A percentile compares a stretch with the other conserved stretches of the same genome.
Conservation (phyloP, 805 yeast species). For the Vanderwaltozyma yarrowii region DNA sequence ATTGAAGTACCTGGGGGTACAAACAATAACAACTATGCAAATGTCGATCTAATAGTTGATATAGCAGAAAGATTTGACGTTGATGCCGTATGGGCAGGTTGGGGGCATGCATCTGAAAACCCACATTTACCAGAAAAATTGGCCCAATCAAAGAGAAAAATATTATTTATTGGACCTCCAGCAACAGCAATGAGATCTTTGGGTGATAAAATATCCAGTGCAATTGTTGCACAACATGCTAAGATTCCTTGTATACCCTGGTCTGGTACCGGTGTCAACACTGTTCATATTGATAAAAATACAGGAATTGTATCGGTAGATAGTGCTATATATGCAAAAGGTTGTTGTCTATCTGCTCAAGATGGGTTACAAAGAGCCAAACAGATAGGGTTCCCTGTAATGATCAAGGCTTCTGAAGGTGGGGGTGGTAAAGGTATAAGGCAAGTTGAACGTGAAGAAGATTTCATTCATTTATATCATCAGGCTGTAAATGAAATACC, state of each 20-base stretch:
- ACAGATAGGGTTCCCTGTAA: conserved; percentile 91
- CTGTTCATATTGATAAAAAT: conserved; percentile 56
- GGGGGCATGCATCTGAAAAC: conserved; percentile 99
- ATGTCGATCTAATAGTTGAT: conserved; percentile 93
- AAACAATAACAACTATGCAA: conserved; percentile 95
- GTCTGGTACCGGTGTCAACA: conserved; percentile 96
- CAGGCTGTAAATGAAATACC: conserved; percentile 98
- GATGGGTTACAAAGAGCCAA: conserved; percentile 84
- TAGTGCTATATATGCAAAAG: conserved; percentile 72
- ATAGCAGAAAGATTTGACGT: conserved; percentile 93
- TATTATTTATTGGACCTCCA: conserved; percentile 97
- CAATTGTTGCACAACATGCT: conserved; percentile 98
- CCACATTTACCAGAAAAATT: conserved; percentile 87
- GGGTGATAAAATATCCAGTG: conserved; percentile 96
- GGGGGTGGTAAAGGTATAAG: conserved; percentile 99
- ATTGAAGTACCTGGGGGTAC: conserved; percentile 99
- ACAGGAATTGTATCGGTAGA: conserved; percentile 83
- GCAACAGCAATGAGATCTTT: conserved; percentile 97
- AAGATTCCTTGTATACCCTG: conserved; percentile 98
- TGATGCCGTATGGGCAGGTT: conserved; percentile 99
- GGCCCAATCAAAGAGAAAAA: conserved; percentile 81
- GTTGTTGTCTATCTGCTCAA: conserved; percentile 78
- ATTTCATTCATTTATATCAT: conserved; percentile 64
- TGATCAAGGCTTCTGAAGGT: conserved; percentile 99
- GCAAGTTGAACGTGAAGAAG: conserved; percentile 78